A percentile compares a stretch with the other conserved stretches of the same genome.
These are phyloP conservation scores for Neurospora sp. DNA, from an alignment of 495 filamentous ascomycete species.

Conservation along the genomic window DNA sequence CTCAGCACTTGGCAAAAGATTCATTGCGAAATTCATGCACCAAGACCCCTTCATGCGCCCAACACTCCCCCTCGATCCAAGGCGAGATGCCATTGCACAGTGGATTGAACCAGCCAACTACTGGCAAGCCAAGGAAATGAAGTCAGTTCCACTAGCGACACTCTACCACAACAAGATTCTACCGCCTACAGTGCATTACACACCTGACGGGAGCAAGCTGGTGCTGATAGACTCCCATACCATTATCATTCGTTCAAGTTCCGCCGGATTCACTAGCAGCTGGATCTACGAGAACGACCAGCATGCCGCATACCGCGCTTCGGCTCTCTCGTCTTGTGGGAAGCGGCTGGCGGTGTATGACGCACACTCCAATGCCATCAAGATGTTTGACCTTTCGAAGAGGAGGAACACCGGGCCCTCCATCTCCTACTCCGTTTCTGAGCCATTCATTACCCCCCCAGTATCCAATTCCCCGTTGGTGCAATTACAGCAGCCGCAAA, in stretches of 20 bases:
- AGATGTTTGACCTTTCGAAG: neutral
- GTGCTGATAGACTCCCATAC: neutral
- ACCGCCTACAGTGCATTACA: neutral
- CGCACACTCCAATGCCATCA: neutral
- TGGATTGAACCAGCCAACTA: neutral
- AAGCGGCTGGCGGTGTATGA: neutral
- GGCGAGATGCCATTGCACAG: neutral
- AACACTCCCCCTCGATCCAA: neutral
- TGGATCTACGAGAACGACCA: neutral
- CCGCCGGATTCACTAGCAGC: neutral
- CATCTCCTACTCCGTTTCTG: neutral
- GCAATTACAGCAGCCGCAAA: neutral
- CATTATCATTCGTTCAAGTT: neutral
- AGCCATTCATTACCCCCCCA: neutral
- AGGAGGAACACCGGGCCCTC: neutral
- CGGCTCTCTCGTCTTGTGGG: neutral
- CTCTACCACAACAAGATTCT: neutral
- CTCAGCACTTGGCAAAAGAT: neutral
- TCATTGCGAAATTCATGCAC: neutral
- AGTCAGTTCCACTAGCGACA: neutral
- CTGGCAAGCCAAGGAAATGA: neutral
- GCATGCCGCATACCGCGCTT: neutral
- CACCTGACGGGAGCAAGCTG: neutral
- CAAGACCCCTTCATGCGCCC: neutral
- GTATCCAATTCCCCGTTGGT: neutral